A percentile compares a stretch with the other conserved stretches of the same genome.
phyloP scores from a whole-genome alignment of 192 early-diverging fungal species.

The Globomyces pollinis-pini region DNA sequence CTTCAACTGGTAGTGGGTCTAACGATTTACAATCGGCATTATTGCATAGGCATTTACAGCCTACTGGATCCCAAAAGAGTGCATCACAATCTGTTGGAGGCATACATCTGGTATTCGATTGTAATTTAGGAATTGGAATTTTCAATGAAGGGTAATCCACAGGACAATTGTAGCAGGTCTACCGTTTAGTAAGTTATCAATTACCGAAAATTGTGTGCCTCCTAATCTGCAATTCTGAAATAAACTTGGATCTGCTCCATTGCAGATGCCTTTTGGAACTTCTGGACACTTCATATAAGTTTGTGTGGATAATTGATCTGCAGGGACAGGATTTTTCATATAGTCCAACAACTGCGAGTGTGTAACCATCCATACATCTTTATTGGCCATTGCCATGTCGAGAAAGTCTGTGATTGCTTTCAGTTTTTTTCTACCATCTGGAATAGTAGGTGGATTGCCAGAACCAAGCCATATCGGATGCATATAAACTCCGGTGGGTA shows the following conservation, averaged over 20 bases:
- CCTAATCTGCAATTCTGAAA: constrained; percentile 15
- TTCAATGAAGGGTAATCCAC: constrained; percentile 6
- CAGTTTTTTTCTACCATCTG: constrained; percentile 21
- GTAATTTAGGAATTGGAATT: constrained; percentile 11
- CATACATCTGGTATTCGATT: constrained; percentile 31
- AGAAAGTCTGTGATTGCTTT: constrained; percentile 42
- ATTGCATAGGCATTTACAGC: constrained; percentile 51
- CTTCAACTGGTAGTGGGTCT: too few relatives aligned
- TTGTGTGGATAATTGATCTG: constrained; percentile 50
- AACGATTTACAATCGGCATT: constrained; percentile 44
- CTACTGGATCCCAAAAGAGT: constrained; percentile 64
- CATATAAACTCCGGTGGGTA: constrained; percentile 28
- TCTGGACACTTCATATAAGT: constrained; percentile 57
- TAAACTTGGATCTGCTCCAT: constrained; percentile 44
- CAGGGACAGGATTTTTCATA: constrained; percentile 74
- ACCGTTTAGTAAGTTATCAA: constrained; percentile 3
- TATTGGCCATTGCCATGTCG: constrained; percentile 36
- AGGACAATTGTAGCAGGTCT: constrained; percentile 25
- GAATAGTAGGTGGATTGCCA: constrained; percentile 8
- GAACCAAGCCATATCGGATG: constrained; percentile 23
- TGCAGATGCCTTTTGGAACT: constrained; percentile 62
- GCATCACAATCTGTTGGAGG: constrained; percentile 58
- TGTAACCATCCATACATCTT: constrained; percentile 69
- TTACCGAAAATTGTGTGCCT: too few relatives aligned
- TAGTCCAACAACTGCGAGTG: constrained; percentile 60